Base-by-base conservation (phyloP, 192 early-diverging fungal genomes). In the Coemansia umbellata region DNA sequence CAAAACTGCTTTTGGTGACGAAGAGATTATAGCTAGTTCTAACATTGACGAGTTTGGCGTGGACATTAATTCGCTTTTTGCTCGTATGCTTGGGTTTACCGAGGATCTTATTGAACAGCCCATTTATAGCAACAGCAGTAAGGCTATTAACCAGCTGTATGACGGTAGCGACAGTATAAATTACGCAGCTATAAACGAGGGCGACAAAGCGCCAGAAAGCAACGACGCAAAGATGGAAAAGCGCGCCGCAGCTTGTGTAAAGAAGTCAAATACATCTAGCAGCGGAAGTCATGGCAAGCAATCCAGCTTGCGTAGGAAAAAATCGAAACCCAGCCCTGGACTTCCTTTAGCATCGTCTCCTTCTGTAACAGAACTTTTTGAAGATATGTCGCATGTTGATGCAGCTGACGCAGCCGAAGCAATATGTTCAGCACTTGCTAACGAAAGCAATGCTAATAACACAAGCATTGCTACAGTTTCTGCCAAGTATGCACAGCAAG, bases 51-150 rank as follows among this genome's bases (percentile, higher is more conserved):
- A 74, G 28, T 65, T 63, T 15, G 71, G 71, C 15, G 55, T 74
- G 4, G 60, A 74, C 26, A 15, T 58, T 3, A 50, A 67, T 49
- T 74, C 71, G 43, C 53, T 74, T n/a, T 74, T 35, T 55, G 71
- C 71, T n/a, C 71, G 71, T 5, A 74, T 74, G 71, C 71, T 74
- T 17, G 71, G 71, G 19, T 74, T 74, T 33, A 74, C 71, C 17
- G 65, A 53, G 27, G 71, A 74, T 33, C 47, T 74, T 15, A 56
- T 55, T 0, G 55, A 55, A 15, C 56, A 27, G 48, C 55, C 52
- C 1, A 33, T 31, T 15, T 23, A 11, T 13, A 39, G 31, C 47
- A 10, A 42, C 22, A 37, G 17, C 15, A 32, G 49, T 17, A 52
- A 37, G 18, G n/a, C n/a, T n/a, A n/a, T n/a, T n/a, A n/a, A n/a